Evolutionary conservation across 2,329 filamentous ascomycete genomes (phyloP).

Genomic region (Aspergillus chevalieri): DNA sequence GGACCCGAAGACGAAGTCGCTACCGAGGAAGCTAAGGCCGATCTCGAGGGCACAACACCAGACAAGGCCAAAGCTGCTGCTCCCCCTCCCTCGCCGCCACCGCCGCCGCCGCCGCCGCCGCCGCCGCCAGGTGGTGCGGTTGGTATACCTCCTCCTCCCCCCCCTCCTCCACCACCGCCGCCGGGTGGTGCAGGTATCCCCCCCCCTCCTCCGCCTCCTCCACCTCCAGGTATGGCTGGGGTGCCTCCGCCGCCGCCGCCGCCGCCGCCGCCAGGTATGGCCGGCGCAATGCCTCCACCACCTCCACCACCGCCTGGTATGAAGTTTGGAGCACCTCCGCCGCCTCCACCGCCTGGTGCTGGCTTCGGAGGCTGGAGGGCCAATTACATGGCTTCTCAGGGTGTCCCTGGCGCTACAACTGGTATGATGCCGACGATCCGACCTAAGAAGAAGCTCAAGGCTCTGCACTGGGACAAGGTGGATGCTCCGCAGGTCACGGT

Average conservation of each 20-base stretch:
- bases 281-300: slow-evolving; percentile 31
- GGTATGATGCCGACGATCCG: slow-evolving; percentile 72
- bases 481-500: slow-evolving; percentile 86
- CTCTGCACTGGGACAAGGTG: slow-evolving; percentile 98
- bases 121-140: slow-evolving; percentile 39
- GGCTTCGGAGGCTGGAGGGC: slow-evolving; percentile 55
- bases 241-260: slow-evolving; percentile 45
- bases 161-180: slow-evolving; percentile 35
- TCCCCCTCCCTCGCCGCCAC: slow-evolving; percentile 41
- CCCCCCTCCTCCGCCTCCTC: slow-evolving; percentile 45
- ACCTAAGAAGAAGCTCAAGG: slow-evolving; percentile 99
- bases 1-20: slow-evolving; percentile 49
- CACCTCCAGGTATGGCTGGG: slow-evolving; percentile 40
- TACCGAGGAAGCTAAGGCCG: slow-evolving; percentile 5
- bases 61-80: slow-evolving; percentile 11
- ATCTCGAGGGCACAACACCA: slow-evolving; percentile 6
- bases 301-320: slow-evolving; percentile 39
- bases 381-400: slow-evolving; percentile 64
- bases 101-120: slow-evolving; percentile 46
- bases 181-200: slow-evolving; percentile 36
- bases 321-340: slow-evolving; percentile 48
- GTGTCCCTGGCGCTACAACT: slow-evolving; percentile 50
- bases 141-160: slow-evolving; percentile 37
- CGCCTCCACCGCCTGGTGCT: slow-evolving; percentile 61
- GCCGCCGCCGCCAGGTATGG: slow-evolving; percentile 38